Conservation (phyloP, 108 stramenopile species). For the Stephanodiscus triporus region DNA sequence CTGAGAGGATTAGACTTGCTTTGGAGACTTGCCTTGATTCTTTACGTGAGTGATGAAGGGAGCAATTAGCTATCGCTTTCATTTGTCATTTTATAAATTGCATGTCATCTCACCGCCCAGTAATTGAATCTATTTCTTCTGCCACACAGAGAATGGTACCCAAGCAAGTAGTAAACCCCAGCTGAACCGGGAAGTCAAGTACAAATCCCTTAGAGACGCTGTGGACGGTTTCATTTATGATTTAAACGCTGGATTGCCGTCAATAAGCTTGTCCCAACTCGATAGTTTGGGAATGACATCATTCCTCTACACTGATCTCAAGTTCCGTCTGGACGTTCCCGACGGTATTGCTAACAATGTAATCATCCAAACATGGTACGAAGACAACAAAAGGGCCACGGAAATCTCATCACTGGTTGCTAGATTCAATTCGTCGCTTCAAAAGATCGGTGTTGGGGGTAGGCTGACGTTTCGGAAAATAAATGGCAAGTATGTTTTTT, state of each 20-base stretch:
- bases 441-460: slow-evolving; percentile 29
- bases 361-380: slow-evolving; percentile 26
- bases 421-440: slow-evolving; percentile 39
- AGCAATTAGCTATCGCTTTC: not conserved
- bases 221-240: slow-evolving; percentile 45
- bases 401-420: slow-evolving; percentile 33
- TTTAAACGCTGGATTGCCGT: slow-evolving; percentile 22
- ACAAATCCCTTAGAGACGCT: slow-evolving; percentile 21
- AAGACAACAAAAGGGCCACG: slow-evolving; percentile 36
- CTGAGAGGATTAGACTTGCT: slow-evolving; percentile 34
- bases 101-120: not conserved
- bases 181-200: not conserved
- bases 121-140: not conserved
- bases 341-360: slow-evolving; percentile 16
- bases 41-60: slow-evolving; percentile 21
- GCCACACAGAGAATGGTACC: slow-evolving; percentile 4
- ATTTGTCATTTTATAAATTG: not conserved
- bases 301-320: slow-evolving; percentile 37
- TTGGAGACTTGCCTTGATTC: slow-evolving; percentile 35
- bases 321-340: slow-evolving; percentile 40
- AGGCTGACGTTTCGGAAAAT: slow-evolving; percentile 32
- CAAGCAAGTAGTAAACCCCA: not conserved
- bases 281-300: slow-evolving; percentile 23
- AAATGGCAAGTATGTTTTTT: slow-evolving; percentile 28
- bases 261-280: slow-evolving; percentile 18